Evolutionary conservation across 768 basidiomycete species (phyloP), one percentile per base, ranked within the genome.

Genomic region (Sutorius australiensis): DNA sequence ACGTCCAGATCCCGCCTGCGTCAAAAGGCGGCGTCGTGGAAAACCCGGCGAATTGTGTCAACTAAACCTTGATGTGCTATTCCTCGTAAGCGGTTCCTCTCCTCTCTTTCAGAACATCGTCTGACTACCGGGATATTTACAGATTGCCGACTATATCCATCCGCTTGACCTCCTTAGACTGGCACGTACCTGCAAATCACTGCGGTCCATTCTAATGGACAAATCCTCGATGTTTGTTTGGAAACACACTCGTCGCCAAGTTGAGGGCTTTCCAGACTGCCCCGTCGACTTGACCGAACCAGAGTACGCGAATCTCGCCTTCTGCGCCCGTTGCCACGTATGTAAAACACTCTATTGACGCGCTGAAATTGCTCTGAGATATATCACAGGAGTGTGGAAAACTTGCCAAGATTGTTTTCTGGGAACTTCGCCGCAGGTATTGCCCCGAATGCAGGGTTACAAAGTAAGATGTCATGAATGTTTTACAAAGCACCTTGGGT

Each of bases 221-320:
- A 53, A 53, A 50, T 33, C 68, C 52, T 50, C 68, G 57, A 44
- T 52, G 61, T 51, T 67, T 48, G 44, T 69, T 52, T 57, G 69
- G 68, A 63, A 41, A 31, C 19, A 28, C 3, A 50, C 50, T 13
- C 69, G 77, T n/a, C 53, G 44, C 11, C 68, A 68, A 42, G 60
- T 75, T 9, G 48, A 58, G 30, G 71, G 66, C 14, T 61, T 79
- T 6, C 80, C 80, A 2, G 50, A 64, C 7, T 76, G 76, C 49
- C 80, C 78, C 0, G 41, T 50, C 3, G 79, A 80, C 59, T 59
- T 80, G 48, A 68, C 60, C 16, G 79, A 81, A 53, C 70, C 69
- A 0, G 70, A 76, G 49, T 80, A 75, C 52, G 71, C 74, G 9
- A 72, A 69, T 52, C 72, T 81, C n/a, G 70, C 67, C 10, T 80